Evolutionary conservation across 176 grass and related monocot species (phyloP), one percentile per base, ranked within the genome.

Genomic region (Avena sativa): DNA sequence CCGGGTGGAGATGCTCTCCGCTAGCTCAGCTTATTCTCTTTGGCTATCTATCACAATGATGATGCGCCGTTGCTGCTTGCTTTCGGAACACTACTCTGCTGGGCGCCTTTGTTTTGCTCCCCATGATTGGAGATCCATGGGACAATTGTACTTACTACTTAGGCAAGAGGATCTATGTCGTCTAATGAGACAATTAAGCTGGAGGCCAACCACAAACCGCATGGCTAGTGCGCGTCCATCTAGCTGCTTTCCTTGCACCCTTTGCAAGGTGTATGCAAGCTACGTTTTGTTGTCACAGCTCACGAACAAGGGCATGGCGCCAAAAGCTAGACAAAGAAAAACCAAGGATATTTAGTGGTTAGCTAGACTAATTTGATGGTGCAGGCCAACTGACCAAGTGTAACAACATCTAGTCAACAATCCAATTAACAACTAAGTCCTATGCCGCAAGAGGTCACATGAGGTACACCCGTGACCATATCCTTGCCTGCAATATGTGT

Each of bases 121-220:
- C 78, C 43, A 77, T 79, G 61, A 88, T 78, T 76, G 76, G 68
- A 59, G 73, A 88, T 90, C 81, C 74, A 19, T 61, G 80, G 38
- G 76, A 90, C 92, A 94, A 61, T 12, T 59, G 72, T 53, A 64
- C 83, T 81, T 87, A 81, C 65, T 53, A 64, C 83, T 81, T 87
- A 84, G 84, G 59, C 76, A 48, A 83, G 87, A 69, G 87, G 87
- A 93, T 87, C 80, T 51, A 73, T 97, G 90, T 97, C 92, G 79
- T 90, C 92, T 91, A 92, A 94, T 85, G 84, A 91, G 88, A 97
- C 90, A 92, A 76, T 76, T 76, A 53, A 85, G 30, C 63, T 38
- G 80, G 80, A 64, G 48, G 43, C 57, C 83, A 83, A 67, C 85
- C 71, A 66, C 79, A 89, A 81, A 40, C 84, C 80, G 60, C 60